These are phyloP conservation scores for Casuarina cunninghamiana DNA, from an alignment of 306 rosid species.

Conservation along the genomic window DNA sequence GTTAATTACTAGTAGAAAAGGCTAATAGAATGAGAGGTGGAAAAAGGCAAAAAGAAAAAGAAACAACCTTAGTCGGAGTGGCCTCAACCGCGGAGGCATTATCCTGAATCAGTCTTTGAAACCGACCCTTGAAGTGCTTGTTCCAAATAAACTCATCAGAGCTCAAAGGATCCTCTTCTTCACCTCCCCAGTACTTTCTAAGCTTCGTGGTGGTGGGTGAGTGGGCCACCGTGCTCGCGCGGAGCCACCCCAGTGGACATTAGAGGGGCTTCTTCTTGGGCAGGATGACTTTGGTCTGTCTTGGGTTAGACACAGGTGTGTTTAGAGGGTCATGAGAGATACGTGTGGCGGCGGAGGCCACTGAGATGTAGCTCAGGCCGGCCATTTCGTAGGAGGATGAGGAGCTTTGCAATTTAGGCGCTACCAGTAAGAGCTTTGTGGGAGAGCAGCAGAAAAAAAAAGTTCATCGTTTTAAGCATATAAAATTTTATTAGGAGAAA, in stretches of 20 bases:
- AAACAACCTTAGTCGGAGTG: slow-evolving; percentile 52
- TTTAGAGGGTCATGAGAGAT: slow-evolving; percentile 56
- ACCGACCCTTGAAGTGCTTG: slow-evolving; percentile 67
- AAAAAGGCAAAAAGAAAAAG: background rate
- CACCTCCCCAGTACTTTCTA: slow-evolving; percentile 88
- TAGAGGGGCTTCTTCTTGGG: slow-evolving; percentile 79
- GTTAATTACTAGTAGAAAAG: slow-evolving; percentile 2
- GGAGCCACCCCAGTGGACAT: slow-evolving; percentile 94
- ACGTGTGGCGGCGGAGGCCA: slow-evolving; percentile 66
- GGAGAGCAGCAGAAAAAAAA: no score
- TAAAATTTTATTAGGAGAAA: no score
- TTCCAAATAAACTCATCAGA: slow-evolving; percentile 82
- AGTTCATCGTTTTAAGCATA: no score
- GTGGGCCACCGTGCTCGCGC: slow-evolving; percentile 84
- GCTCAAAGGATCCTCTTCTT: slow-evolving; percentile 63
- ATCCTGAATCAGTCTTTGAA: slow-evolving; percentile 57
- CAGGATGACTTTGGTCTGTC: slow-evolving; percentile 66
- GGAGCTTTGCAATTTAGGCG: background rate
- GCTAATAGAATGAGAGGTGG: background rate
- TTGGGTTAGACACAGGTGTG: slow-evolving; percentile 55
- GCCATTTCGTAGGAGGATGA: slow-evolving; percentile 42
- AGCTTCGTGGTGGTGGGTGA: slow-evolving; percentile 64
- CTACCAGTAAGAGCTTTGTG: no score
- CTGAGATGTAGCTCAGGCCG: slow-evolving; percentile 55
- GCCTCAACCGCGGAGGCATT: slow-evolving; percentile 34